Base-by-base conservation (phyloP, 2,329 filamentous ascomycete genomes). In the Penicillium sp. region DNA sequence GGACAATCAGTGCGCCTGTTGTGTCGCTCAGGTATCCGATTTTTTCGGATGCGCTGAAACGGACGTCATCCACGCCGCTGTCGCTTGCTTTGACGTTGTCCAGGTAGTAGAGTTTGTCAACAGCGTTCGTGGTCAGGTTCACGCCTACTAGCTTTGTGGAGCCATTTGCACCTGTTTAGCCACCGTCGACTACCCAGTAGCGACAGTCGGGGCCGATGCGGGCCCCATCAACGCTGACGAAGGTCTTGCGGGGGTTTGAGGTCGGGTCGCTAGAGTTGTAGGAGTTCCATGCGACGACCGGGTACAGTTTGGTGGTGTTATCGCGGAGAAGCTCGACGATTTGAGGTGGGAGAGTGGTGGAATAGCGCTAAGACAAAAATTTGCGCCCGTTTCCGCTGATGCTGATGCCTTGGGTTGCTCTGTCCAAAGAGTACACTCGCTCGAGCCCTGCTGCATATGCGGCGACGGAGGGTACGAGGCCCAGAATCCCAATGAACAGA, bases 61-160 rank as follows among this genome's bases (percentile, higher is more conserved):
- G 37, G 8, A 75, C 61, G 53, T 76, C 73, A 49, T 75, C 72
- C 22, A 74, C 61, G 9, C 67, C 53, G 50, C 69, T 71, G 49
- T 62, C 63, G 2, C 56, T 61, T 14, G 62, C 61, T 0, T 61
- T 73, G 27, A 66, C 65, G 29, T 69, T 70, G 42, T 69, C 73
- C 54, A 75, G 63, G 33, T 62, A 75, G 33, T 62, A 75, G 6
- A 72, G 59, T 7, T 64, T 58, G n/a, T 62, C 60, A 11, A 74
- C 70, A 14, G 58, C 47, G 55, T 76, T 71, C 11, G 68, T 72
- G 3, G 60, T 68, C 5, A 73, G 35, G 54, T 75, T 67, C 23
- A 75, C 58, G 7, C 55, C 54, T 1, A 76, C 62, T 9, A 76
- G 63, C 56, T 75, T 76, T 42, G 25, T 54, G 4, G 67, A 67